Conservation (phyloP, 75 land plant species). For the Ceratopteris richardii region DNA sequence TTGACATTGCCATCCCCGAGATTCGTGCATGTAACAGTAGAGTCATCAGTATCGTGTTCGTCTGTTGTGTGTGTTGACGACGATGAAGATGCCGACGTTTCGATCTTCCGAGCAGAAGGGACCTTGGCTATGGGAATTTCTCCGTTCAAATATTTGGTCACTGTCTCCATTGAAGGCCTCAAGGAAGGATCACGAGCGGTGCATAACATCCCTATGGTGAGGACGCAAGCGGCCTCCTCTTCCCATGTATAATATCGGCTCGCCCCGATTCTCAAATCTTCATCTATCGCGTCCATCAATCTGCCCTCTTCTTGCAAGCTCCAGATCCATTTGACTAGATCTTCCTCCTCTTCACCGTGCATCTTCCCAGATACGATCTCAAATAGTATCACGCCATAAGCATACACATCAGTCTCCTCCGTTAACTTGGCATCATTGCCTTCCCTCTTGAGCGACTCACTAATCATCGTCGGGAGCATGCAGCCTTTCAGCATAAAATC, state of each 20-base stretch:
- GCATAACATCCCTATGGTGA: conserved; percentile 41
- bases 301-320: conserved; percentile 12
- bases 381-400: conserved; percentile 33
- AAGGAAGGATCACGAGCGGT: conserved; percentile 29
- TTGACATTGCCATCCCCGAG: too few relatives aligned
- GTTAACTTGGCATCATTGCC: conserved; percentile 14
- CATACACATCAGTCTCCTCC: conserved; percentile 22
- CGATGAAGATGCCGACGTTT: too few relatives aligned
- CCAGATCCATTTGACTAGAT: conserved; percentile 45
- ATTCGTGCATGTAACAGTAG: too few relatives aligned
- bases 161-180: conserved; percentile 40
- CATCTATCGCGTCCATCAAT: conserved; percentile 32
- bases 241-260: conserved; percentile 9
- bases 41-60: too few relatives aligned
- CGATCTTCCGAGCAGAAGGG: conserved; percentile 8
- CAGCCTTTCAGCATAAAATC: too few relatives aligned
- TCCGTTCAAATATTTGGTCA: conserved; percentile 22
- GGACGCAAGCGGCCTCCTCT: conserved; percentile 23
- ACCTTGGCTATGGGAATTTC: conserved; percentile 27
- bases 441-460: conserved; percentile 12
- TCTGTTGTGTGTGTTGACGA: too few relatives aligned
- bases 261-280: conserved; percentile 12
- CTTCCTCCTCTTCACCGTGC: conserved; percentile 6
- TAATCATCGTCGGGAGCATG: not conserved
- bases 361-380: conserved; percentile 36